These are phyloP conservation scores for Fragaria vesca DNA, from an alignment of 306 rosid species.

Conservation along the genomic window DNA sequence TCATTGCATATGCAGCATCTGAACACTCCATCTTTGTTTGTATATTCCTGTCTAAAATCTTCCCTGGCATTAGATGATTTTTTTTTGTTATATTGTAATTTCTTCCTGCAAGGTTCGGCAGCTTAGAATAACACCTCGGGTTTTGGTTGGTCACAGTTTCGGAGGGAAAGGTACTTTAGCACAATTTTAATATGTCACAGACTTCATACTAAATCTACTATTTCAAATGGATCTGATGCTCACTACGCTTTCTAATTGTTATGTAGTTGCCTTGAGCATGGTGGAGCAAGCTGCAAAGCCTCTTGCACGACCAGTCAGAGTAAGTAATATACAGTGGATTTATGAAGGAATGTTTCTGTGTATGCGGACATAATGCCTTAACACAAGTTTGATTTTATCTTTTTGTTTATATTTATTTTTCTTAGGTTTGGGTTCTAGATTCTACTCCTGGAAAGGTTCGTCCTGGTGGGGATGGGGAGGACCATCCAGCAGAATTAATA, in stretches of 20 bases:
- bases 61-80: not conserved
- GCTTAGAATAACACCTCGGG: constrained; percentile 80
- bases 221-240: constrained; percentile 23
- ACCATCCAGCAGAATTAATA: constrained; percentile 89
- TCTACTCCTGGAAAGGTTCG: constrained; percentile 90
- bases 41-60: not conserved
- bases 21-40: not conserved
- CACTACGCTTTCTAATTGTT: constrained; percentile 25
- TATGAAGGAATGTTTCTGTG: not conserved
- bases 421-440: constrained; percentile 90
- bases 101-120: constrained; percentile 57
- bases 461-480: constrained; percentile 94
- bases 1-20: not conserved
- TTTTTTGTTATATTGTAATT: constrained; percentile 15
- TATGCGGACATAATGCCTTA: not conserved
- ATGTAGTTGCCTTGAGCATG: constrained; percentile 87
- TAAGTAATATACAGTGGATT: constrained; percentile 24
- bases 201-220: not conserved
- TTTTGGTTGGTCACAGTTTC: constrained; percentile 94
- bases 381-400: not conserved
- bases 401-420: not conserved
- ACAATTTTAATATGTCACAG: not conserved
- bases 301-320: constrained; percentile 91
- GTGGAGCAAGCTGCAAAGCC: constrained; percentile 98
- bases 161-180: constrained; percentile 78